Percentiles rank a stretch among this genome's conserved stretches.
Conservation (phyloP, 2,329 filamentous ascomycete species). For the Parafenestella ontariensis region DNA sequence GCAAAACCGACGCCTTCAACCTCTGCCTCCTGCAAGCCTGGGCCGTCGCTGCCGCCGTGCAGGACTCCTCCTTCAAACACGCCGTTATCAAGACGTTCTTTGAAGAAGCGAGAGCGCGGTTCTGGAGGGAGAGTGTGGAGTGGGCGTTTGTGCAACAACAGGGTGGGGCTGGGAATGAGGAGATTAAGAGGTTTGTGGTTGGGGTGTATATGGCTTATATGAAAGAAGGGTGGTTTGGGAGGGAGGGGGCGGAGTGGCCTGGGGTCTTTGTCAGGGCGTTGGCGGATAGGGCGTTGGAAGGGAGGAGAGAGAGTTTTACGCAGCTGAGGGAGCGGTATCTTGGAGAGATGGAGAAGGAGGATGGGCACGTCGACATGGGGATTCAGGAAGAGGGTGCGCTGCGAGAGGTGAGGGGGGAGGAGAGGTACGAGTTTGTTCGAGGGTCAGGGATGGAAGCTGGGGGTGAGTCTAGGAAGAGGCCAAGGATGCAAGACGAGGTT, state of each 20-base stretch:
- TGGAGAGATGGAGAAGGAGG: too few species aligned
- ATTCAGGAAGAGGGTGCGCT: too few species aligned
- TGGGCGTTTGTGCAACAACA: background rate
- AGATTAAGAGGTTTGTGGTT: background rate
- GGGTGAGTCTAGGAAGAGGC: too few species aligned
- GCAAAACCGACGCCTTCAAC: background rate
- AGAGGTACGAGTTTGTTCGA: too few species aligned
- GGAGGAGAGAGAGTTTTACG: background rate
- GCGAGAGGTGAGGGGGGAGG: too few species aligned
- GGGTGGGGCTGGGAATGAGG: background rate
- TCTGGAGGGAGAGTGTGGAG: background rate
- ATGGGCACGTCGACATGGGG: too few species aligned
- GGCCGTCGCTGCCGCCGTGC: background rate
- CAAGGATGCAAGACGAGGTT: too few species aligned
- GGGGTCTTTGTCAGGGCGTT: background rate
- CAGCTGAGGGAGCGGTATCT: background rate
- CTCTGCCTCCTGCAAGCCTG: slow-evolving; percentile 6
- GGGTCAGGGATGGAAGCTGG: too few species aligned
- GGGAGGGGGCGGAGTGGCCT: slow-evolving; percentile 4
- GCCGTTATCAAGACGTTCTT: background rate
- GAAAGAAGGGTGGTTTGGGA: slow-evolving; percentile 1
- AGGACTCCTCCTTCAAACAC: background rate
- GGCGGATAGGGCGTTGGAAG: background rate
- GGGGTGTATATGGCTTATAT: background rate
- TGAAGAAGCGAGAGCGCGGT: background rate